A percentile compares a stretch with the other conserved stretches of the same genome.
phyloP scores from a whole-genome alignment of 2,329 filamentous ascomycete species.

The Lasiodiplodia citricola region DNA sequence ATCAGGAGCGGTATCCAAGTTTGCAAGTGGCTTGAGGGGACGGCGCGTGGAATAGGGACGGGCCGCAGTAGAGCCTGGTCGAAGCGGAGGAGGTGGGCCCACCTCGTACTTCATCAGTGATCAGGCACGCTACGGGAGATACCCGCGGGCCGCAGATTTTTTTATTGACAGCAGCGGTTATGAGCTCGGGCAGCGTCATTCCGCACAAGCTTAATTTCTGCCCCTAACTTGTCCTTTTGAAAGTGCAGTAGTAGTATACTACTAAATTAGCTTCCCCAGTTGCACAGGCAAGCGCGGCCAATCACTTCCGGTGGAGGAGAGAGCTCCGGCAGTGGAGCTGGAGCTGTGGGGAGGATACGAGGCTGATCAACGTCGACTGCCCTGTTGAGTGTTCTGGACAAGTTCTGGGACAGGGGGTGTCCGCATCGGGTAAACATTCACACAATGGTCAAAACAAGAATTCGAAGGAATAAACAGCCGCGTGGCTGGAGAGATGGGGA shows the following conservation, averaged over 20 bases:
- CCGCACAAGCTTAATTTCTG: background rate
- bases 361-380: background rate
- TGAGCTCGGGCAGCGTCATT: background rate
- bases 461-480: background rate
- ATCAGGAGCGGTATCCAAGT: background rate
- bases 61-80: background rate
- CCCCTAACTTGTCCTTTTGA: no score
- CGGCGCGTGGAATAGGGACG: background rate
- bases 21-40: background rate
- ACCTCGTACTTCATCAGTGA: background rate
- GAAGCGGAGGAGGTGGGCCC: background rate
- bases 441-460: background rate
- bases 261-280: no score
- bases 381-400: background rate
- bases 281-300: background rate
- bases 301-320: background rate
- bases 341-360: conserved; percentile 7
- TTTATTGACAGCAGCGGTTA: background rate
- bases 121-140: conserved; percentile 8
- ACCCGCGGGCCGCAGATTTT: background rate
- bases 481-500: no score
- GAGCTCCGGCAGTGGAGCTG: background rate
- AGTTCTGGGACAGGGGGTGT: background rate
- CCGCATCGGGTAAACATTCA: background rate
- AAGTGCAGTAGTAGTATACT: no score